Conservation (phyloP, 805 yeast species). For the Grigorovia yakushimaensis region DNA sequence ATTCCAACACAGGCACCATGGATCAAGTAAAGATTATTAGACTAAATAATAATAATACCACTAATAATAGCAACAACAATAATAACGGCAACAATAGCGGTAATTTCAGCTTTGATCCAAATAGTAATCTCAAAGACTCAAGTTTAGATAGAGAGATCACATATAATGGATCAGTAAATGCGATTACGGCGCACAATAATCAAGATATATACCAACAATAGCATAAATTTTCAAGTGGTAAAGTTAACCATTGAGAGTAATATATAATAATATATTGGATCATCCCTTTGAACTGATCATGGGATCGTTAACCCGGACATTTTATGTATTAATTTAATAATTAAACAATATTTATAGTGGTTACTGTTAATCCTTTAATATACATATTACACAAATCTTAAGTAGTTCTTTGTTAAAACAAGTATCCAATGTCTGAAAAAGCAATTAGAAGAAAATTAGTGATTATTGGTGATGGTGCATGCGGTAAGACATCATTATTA, state of each 20-base stretch:
- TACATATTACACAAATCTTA: too few species aligned
- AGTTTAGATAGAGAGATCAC: not conserved
- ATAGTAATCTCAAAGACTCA: not conserved
- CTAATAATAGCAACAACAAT: not conserved
- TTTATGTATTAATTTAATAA: too few species aligned
- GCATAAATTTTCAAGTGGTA: not conserved
- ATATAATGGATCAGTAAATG: not conserved
- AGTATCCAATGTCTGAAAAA: slow-evolving; percentile 20
- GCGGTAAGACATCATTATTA: slow-evolving; percentile 86
- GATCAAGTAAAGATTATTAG: slow-evolving; percentile 17
- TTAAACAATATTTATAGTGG: not conserved
- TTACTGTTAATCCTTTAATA: not conserved
- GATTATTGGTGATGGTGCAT: slow-evolving; percentile 91
- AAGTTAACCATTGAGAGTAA: not conserved
- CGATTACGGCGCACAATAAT: not conserved
- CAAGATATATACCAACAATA: not conserved
- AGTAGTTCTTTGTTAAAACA: not conserved
- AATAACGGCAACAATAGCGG: not conserved
- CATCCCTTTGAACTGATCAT: not conserved
- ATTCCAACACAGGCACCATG: slow-evolving; percentile 14
- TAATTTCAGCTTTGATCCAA: not conserved
- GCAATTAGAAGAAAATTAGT: slow-evolving; percentile 62
- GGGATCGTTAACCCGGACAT: not conserved
- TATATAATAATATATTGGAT: not conserved
- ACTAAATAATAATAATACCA: not conserved